Percentiles rank a stretch among this genome's conserved stretches.
phyloP scores from a whole-genome alignment of 805 yeast species.

The Wickerhamiella qilinensis region DNA sequence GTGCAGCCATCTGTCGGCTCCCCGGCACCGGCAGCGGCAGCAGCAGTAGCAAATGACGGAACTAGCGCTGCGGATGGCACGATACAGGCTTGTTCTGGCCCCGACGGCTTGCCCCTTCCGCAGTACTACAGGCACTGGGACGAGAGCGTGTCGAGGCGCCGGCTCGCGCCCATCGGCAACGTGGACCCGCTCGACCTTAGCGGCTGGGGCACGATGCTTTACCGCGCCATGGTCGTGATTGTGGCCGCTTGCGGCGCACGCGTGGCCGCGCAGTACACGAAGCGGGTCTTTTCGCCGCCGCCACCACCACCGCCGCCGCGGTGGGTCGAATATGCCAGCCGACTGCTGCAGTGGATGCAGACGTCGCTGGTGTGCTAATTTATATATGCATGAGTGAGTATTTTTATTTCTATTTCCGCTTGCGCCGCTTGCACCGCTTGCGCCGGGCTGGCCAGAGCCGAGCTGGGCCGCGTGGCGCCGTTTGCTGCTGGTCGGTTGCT shows the following conservation, averaged over 20 bases:
- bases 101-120: too few relatives aligned
- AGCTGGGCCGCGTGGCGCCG: too few relatives aligned
- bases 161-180: slow-evolving; percentile 11
- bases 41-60: too few relatives aligned
- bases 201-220: slow-evolving; percentile 7
- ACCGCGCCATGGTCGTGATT: slow-evolving; percentile 1
- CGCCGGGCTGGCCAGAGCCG: too few relatives aligned
- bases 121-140: too few relatives aligned
- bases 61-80: neutral
- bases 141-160: neutral
- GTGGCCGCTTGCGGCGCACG: neutral
- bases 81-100: too few relatives aligned
- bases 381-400: too few relatives aligned
- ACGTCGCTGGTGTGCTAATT: neutral
- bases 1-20: too few relatives aligned
- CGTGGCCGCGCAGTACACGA: neutral
- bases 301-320: slow-evolving; percentile 1
- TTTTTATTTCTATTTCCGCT: too few relatives aligned
- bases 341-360: neutral
- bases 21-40: too few relatives aligned
- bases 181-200: slow-evolving; percentile 14
- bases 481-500: too few relatives aligned
- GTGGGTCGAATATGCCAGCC: neutral
- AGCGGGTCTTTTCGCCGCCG: neutral
- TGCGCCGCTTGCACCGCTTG: too few relatives aligned